These are phyloP conservation scores for Akanthomyces muscarius DNA, from an alignment of 2,329 filamentous ascomycete genomes.

Conservation along the genomic window DNA sequence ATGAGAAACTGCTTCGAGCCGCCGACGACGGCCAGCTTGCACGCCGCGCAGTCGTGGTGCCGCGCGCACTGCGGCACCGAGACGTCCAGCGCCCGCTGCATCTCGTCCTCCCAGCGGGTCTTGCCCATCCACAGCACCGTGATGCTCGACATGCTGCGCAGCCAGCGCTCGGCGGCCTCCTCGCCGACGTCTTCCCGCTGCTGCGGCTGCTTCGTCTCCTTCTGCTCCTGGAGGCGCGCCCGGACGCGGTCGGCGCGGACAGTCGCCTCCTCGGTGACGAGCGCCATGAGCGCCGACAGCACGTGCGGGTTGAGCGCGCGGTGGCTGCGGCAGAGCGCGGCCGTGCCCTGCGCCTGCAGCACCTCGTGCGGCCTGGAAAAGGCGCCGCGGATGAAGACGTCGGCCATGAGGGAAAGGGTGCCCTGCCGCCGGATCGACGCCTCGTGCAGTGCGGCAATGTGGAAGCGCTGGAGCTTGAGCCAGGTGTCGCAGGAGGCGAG, in stretches of 20 bases:
- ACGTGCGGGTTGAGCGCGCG: constrained; percentile 38
- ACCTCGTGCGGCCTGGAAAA: constrained; percentile 29
- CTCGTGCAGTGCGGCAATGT: neutral
- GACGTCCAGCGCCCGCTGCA: neutral
- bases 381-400: constrained; percentile 29
- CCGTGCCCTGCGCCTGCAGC: constrained; percentile 24
- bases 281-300: constrained; percentile 41
- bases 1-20: constrained; percentile 38
- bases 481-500: neutral
- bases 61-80: constrained; percentile 27
- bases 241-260: constrained; percentile 17
- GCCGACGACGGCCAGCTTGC: constrained; percentile 47
- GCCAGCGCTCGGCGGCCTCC: constrained; percentile 24
- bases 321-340: constrained; percentile 41
- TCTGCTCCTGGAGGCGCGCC: neutral
- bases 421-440: neutral
- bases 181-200: neutral
- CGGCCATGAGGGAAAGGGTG: neutral
- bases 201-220: neutral
- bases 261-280: constrained; percentile 40
- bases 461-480: neutral
- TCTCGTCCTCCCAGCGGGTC: constrained; percentile 30
- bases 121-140: constrained; percentile 38
- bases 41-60: constrained; percentile 48
- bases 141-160: constrained; percentile 31